Conservation (phyloP, 176 grass and related monocot genomes). For the Eragrostis nindensis region DNA sequence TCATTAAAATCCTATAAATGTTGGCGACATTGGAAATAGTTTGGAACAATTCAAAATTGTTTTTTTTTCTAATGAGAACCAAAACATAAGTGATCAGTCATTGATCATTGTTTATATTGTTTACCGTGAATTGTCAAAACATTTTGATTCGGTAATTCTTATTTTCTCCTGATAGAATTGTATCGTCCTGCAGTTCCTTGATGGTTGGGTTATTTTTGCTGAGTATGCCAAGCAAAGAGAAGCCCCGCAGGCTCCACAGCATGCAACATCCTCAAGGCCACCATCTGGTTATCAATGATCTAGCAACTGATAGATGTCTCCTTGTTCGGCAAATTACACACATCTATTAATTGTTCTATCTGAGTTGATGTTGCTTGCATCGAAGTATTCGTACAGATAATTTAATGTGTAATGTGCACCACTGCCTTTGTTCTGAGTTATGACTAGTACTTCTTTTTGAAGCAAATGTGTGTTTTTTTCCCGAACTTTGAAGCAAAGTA, state of each 20-base stretch:
- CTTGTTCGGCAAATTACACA: not conserved
- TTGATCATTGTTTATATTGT: not conserved
- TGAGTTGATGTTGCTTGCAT: slow-evolving; percentile 1
- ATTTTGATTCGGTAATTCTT: not conserved
- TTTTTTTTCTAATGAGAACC: not conserved
- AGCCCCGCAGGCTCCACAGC: slow-evolving; percentile 26
- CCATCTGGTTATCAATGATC: slow-evolving; percentile 38
- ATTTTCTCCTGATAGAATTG: slow-evolving; percentile 7
- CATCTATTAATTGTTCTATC: not conserved
- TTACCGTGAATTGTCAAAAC: not conserved
- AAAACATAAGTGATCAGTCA: not conserved
- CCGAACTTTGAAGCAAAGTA: no score
- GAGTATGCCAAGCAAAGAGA: slow-evolving; percentile 63
- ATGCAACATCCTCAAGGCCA: not conserved
- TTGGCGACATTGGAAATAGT: not conserved
- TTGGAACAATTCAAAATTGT: not conserved
- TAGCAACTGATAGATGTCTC: not conserved
- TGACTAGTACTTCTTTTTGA: no score
- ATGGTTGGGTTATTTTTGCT: slow-evolving; percentile 84
- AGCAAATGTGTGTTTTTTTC: no score
- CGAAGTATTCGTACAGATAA: not conserved
- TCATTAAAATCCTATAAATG: not conserved
- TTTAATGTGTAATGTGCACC: not conserved
- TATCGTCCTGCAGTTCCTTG: slow-evolving; percentile 62
- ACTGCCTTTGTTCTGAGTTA: not conserved